Conservation (phyloP, 192 early-diverging fungal species). For the Podochytrium sp. region DNA sequence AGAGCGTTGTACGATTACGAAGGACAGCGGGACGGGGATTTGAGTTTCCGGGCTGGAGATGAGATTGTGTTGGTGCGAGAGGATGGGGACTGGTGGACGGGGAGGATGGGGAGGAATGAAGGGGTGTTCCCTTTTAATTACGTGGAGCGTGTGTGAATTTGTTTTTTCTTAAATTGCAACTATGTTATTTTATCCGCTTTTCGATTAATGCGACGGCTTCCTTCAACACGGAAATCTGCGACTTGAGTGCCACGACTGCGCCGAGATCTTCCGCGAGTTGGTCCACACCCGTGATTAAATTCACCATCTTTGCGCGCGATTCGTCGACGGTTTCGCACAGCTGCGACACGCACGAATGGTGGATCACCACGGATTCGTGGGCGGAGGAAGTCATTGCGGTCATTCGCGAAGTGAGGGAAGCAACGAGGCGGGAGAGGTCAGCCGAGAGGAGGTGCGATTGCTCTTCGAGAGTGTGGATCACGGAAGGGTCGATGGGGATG, state of each 20-base stretch:
- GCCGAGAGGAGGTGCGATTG: too few species aligned
- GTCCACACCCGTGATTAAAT: constrained; percentile 40
- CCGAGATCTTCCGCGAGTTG: constrained; percentile 43
- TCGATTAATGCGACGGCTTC: constrained; percentile 28
- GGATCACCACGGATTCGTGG: constrained; percentile 29
- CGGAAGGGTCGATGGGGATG: too few species aligned
- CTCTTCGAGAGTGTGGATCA: too few species aligned
- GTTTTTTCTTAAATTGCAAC: too few species aligned
- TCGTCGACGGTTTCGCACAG: constrained; percentile 21
- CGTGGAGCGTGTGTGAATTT: constrained; percentile 35
- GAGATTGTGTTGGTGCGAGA: constrained; percentile 65
- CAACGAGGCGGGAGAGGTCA: too few species aligned
- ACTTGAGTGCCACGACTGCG: constrained; percentile 23
- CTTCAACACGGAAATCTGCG: constrained; percentile 43
- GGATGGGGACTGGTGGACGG: constrained; percentile 91
- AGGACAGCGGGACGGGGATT: constrained; percentile 60
- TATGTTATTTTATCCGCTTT: too few species aligned
- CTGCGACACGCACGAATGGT: constrained; percentile 9
- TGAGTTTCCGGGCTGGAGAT: constrained; percentile 65
- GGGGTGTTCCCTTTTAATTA: constrained; percentile 68
- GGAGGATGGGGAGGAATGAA: constrained; percentile 62
- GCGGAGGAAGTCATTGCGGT: constrained; percentile 39
- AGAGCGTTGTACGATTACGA: constrained; percentile 68
- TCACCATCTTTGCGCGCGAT: constrained; percentile 22
- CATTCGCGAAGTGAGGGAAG: too few species aligned